Evolutionary conservation across 2,329 filamentous ascomycete species (phyloP), one percentile per base, ranked within the genome.

Genomic region (Cercospora zeina): DNA sequence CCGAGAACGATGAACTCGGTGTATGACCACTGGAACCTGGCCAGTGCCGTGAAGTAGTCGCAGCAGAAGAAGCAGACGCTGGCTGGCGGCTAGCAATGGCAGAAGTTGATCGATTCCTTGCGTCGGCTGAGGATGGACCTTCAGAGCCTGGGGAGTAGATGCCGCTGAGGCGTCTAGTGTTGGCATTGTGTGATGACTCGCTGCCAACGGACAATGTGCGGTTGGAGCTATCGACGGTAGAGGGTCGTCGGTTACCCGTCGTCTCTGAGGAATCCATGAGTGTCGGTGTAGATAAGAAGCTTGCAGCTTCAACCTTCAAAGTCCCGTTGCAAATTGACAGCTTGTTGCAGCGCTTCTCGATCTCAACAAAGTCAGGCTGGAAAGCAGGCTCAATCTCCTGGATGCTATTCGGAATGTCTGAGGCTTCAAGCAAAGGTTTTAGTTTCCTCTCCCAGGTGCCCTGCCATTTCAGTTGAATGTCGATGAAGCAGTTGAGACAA

Each of bases 401-500:
- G 16, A 92, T 75, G 56, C 90, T 87, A 13, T 87, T 85, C 7
- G 87, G 83, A 54, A 88, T 80, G 11, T 81, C 78, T 53, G 81
- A 81, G 58, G 89, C 85, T 34, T 87, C 86, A 4, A 97, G 81
- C 1, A 95, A 85, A 8, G 85, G 83, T 67, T 85, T 87, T 65
- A 97, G 84, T 79, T 96, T 96, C 68, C 90, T 88, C 70, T 89
- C 88, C 86, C 92, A 93, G 39, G 91, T 87, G 60, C 83, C 82
- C 73, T 88, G 93, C 93, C 93, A 99, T 54, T 85, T 83, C 16
- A 86, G 83, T 76, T 97, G 93, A 50, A 96, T 88, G 66, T 89
- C 87, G 68, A 97, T 86, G 71, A 97, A 91, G 70, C 91, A 92
- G 61, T 84, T 85, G 47, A 96, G 82, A 70, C 91, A 93, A 24